Conservation (phyloP, 1,284 basidiomycete species). For the Cerrena zonata region DNA sequence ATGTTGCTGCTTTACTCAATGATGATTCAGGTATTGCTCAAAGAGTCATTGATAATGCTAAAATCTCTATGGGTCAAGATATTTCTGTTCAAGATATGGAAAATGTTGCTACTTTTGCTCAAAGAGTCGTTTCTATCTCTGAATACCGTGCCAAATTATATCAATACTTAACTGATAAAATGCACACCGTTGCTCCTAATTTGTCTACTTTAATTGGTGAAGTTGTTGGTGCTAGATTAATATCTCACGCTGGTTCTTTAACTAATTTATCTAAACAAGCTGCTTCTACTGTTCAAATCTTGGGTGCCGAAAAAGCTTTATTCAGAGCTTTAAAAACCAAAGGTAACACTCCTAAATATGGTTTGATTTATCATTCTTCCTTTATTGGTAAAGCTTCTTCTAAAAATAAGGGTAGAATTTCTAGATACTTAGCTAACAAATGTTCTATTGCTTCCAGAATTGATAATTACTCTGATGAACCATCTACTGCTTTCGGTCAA, state of each 20-base stretch:
- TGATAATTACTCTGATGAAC: constrained; percentile 68
- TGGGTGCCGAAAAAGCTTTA: constrained; percentile 96
- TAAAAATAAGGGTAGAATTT: constrained; percentile 98
- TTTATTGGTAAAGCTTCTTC: constrained; percentile 95
- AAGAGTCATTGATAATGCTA: constrained; percentile 92
- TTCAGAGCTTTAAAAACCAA: constrained; percentile 98
- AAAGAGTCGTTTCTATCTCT: constrained; percentile 95
- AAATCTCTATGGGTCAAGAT: constrained; percentile 98
- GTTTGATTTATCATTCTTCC: constrained; percentile 93
- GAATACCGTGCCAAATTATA: constrained; percentile 90
- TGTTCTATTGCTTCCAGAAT: neutral
- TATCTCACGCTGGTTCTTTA: constrained; percentile 94
- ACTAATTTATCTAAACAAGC: constrained; percentile 94
- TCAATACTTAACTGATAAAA: constrained; percentile 92
- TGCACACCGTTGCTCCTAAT: constrained; percentile 96
- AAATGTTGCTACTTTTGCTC: constrained; percentile 91
- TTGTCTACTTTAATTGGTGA: constrained; percentile 94
- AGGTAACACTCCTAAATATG: constrained; percentile 97
- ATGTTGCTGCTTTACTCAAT: neutral
- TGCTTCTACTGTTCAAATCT: constrained; percentile 95
- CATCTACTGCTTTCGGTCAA: too few species aligned
- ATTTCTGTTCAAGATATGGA: constrained; percentile 92
- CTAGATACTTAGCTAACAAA: constrained; percentile 44
- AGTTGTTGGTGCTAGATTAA: constrained; percentile 91
- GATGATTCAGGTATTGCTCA: neutral